Evolutionary conservation across 2,329 filamentous ascomycete genomes (phyloP).

Genomic region (Thielaviopsis euricoi): DNA sequence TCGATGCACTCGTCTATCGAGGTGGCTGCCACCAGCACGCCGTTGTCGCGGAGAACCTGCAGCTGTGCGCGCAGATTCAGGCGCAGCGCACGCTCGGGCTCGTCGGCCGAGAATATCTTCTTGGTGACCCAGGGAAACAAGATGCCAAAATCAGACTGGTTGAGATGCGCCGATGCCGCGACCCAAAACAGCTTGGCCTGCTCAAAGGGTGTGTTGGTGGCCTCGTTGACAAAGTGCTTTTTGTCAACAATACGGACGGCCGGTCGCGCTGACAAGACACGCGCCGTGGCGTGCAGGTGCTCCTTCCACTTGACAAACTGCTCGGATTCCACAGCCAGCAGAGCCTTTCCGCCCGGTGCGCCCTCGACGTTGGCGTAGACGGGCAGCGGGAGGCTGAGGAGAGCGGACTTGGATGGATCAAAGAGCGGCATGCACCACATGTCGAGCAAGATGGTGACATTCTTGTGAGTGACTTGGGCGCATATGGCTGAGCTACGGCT

Average conservation of each 20-base stretch:
- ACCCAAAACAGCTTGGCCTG: slow-evolving; percentile 62
- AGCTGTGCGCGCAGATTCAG: slow-evolving; percentile 42
- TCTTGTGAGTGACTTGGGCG: slow-evolving; percentile 50
- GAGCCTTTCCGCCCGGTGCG: slow-evolving; percentile 36
- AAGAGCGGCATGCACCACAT: slow-evolving; percentile 65
- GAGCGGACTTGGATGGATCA: slow-evolving; percentile 41
- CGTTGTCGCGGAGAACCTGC: slow-evolving; percentile 36
- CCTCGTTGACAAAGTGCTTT: slow-evolving; percentile 18
- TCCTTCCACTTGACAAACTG: slow-evolving; percentile 64
- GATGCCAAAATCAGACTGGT: slow-evolving; percentile 69
- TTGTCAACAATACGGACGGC: slow-evolving; percentile 25
- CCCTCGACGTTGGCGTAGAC: slow-evolving; percentile 38
- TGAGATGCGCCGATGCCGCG: slow-evolving; percentile 57
- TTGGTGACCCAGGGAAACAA: slow-evolving; percentile 58
- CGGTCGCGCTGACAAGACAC: slow-evolving; percentile 43
- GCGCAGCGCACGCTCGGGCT: slow-evolving; percentile 40
- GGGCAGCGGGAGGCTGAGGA: slow-evolving; percentile 60
- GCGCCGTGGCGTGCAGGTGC: slow-evolving; percentile 54
- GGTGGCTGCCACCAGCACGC: slow-evolving; percentile 32
- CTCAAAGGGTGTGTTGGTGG: slow-evolving; percentile 18
- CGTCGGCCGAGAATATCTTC: slow-evolving; percentile 37
- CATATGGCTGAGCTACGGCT: slow-evolving; percentile 36
- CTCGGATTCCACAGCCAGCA: slow-evolving; percentile 59
- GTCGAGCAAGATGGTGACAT: slow-evolving; percentile 55
- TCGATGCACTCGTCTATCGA: slow-evolving; percentile 32